Evolutionary conservation across 805 yeast species (phyloP).

Genomic region (Candida quercuum): DNA sequence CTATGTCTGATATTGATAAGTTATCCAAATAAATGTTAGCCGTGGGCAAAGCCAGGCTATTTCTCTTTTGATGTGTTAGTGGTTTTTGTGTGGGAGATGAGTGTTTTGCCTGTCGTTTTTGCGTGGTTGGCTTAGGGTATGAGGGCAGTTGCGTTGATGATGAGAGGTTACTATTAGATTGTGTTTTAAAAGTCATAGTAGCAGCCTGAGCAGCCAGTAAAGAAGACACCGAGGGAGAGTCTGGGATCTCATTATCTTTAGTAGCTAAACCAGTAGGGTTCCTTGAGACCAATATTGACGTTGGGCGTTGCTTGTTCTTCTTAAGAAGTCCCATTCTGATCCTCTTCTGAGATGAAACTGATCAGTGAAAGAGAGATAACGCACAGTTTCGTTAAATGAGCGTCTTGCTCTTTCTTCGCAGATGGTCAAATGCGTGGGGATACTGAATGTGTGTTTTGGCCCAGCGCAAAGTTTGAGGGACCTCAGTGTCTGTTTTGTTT

Average conservation of each 20-base stretch:
- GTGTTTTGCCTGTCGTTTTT: neutral
- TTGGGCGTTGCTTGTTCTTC: constrained; percentile 12
- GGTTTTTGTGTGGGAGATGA: neutral
- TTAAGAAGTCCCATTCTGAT: constrained; percentile 23
- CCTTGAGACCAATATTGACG: constrained; percentile 15
- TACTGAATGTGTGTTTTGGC: no score
- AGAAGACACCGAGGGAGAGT: constrained; percentile 8
- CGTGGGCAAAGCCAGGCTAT: neutral
- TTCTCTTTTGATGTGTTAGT: neutral
- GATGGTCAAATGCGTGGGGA: neutral
- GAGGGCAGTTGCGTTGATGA: constrained; percentile 13
- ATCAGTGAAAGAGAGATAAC: neutral
- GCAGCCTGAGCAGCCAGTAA: constrained; percentile 23
- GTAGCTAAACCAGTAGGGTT: constrained; percentile 21
- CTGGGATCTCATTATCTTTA: neutral
- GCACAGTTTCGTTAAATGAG: no score
- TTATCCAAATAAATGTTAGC: neutral
- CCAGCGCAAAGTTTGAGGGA: neutral
- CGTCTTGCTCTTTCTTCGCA: no score
- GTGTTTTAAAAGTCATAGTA: constrained; percentile 3
- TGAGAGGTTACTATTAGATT: neutral
- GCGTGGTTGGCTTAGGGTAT: constrained; percentile 3
- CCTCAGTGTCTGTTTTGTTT: no score
- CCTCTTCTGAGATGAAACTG: neutral
- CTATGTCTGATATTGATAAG: neutral